A percentile compares a stretch with the other conserved stretches of the same genome.
Evolutionary conservation across 2,329 filamentous ascomycete species (phyloP).

Genomic region (Colletotrichum eleusines): DNA sequence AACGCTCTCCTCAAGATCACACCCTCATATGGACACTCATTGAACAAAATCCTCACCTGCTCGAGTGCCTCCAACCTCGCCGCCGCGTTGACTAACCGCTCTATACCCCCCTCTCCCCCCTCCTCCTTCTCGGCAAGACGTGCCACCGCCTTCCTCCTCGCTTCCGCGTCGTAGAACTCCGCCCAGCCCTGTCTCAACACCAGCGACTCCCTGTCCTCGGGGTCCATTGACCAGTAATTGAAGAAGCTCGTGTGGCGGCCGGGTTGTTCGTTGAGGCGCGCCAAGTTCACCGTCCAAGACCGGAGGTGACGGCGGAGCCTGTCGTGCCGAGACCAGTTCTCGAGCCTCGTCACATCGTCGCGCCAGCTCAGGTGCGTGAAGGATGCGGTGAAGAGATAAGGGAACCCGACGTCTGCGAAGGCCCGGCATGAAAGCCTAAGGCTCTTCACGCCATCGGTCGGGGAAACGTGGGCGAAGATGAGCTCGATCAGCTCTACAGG

Average conservation of each 20-base stretch:
- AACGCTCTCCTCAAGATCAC: background rate
- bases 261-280: slow-evolving; percentile 56
- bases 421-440: slow-evolving; percentile 56
- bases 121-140: background rate
- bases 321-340: slow-evolving; percentile 57
- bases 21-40: background rate
- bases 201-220: slow-evolving; percentile 52
- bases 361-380: slow-evolving; percentile 60
- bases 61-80: background rate
- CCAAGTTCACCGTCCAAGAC: slow-evolving; percentile 60
- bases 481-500: slow-evolving; percentile 57
- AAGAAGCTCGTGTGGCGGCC: slow-evolving; percentile 52
- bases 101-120: background rate
- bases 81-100: background rate
- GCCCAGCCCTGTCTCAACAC: slow-evolving; percentile 52
- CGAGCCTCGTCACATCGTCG: slow-evolving; percentile 59
- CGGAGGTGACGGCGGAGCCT: slow-evolving; percentile 57
- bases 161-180: slow-evolving; percentile 53
- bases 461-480: slow-evolving; percentile 57
- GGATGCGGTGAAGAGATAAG: slow-evolving; percentile 55
- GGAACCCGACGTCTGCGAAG: slow-evolving; percentile 57
- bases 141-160: slow-evolving; percentile 42
- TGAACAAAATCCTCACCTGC: background rate
- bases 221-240: slow-evolving; percentile 54
- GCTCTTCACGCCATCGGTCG: slow-evolving; percentile 50